phyloP scores from a whole-genome alignment of 805 yeast species.

The Lachancea mirantina region DNA sequence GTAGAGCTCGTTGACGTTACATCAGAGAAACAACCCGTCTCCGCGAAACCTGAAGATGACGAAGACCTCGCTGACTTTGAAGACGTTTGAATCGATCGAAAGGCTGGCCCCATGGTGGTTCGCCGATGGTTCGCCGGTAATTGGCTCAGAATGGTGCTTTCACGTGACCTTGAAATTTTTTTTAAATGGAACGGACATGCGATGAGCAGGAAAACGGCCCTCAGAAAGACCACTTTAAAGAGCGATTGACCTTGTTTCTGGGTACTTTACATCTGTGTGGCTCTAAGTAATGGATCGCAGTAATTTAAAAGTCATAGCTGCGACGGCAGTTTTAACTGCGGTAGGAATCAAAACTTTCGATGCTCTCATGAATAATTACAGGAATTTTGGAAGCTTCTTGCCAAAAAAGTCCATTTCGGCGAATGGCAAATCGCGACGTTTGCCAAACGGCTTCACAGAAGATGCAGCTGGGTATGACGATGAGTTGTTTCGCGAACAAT shows the following conservation, averaged over 20 bases:
- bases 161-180: too few species aligned
- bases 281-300: too few species aligned
- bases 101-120: constrained; percentile 1
- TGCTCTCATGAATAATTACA: constrained; percentile 20
- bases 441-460: constrained; percentile 7
- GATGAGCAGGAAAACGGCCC: too few species aligned
- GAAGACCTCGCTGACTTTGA: constrained; percentile 33
- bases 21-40: background rate
- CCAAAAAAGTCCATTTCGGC: constrained; percentile 1
- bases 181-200: too few species aligned
- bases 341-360: constrained; percentile 29
- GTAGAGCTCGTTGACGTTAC: constrained; percentile 9
- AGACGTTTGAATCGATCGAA: constrained; percentile 19
- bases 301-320: constrained; percentile 25
- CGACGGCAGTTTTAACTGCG: constrained; percentile 29
- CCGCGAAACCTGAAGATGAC: constrained; percentile 17
- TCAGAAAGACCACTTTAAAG: too few species aligned
- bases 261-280: too few species aligned
- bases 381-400: constrained; percentile 3
- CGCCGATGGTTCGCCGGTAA: too few species aligned
- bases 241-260: too few species aligned
- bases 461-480: constrained; percentile 39
- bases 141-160: too few species aligned
- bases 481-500: constrained; percentile 78
- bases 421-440: constrained; percentile 1